These are phyloP conservation scores for Pochonia chlamydosporia DNA, from an alignment of 2,329 filamentous ascomycete species.

Conservation along the genomic window DNA sequence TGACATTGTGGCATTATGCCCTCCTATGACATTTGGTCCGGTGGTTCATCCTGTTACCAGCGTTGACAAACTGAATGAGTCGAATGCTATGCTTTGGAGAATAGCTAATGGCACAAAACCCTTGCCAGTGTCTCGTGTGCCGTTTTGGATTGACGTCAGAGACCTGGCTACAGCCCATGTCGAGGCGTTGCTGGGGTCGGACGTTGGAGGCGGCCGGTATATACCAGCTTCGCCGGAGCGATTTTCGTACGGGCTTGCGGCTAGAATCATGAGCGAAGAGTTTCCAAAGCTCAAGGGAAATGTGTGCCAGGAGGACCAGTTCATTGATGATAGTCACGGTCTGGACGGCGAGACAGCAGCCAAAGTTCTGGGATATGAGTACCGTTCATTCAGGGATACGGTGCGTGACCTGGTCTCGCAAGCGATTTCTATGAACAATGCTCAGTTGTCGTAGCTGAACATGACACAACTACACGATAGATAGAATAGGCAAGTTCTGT, in stretches of 20 bases:
- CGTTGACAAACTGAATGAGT: slow-evolving; percentile 33
- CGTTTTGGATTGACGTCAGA: slow-evolving; percentile 41
- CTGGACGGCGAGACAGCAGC: slow-evolving; percentile 36
- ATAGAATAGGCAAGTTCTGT: too few species aligned
- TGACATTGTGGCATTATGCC: slow-evolving; percentile 38
- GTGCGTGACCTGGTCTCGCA: slow-evolving; percentile 28
- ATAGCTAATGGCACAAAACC: slow-evolving; percentile 29
- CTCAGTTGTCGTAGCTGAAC: too few species aligned
- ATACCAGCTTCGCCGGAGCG: slow-evolving; percentile 32
- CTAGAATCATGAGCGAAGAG: slow-evolving; percentile 32
- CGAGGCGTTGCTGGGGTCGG: slow-evolving; percentile 30
- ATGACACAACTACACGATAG: too few species aligned
- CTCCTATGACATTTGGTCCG: slow-evolving; percentile 40
- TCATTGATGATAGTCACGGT: slow-evolving; percentile 30
- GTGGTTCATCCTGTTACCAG: slow-evolving; percentile 31
- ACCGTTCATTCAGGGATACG: slow-evolving; percentile 28
- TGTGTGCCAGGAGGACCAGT: slow-evolving; percentile 27
- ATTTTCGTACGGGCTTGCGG: slow-evolving; percentile 40
- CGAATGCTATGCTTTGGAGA: slow-evolving; percentile 34
- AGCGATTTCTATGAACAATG: slow-evolving; percentile 11
- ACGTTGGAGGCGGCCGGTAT: slow-evolving; percentile 33
- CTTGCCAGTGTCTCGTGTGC: slow-evolving; percentile 32
- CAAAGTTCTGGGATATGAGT: slow-evolving; percentile 32
- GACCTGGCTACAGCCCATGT: slow-evolving; percentile 40
- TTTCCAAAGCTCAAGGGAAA: slow-evolving; percentile 30